Evolutionary conservation across 345 rosid species (phyloP).

Genomic region (Trapa incisa): DNA sequence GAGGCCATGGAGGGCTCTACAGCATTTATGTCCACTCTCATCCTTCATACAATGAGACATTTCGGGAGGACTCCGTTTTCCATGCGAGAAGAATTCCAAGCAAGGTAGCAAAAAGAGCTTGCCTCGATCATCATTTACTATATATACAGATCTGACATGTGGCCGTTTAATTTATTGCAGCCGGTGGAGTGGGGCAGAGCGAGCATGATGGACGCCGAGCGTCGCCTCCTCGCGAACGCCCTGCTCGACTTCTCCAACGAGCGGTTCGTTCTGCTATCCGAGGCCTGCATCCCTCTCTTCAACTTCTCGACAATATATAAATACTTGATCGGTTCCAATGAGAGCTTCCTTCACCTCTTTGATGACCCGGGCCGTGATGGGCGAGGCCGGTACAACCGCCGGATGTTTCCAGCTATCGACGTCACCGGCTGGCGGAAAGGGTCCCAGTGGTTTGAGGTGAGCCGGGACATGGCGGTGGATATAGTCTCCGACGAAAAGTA

Average conservation of each 20-base stretch:
- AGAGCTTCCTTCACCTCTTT: neutral
- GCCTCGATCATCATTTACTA: neutral
- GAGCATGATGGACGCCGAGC: conserved; percentile 9
- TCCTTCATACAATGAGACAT: conserved; percentile 31
- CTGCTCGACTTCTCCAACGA: conserved; percentile 3
- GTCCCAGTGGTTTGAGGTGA: conserved; percentile 8
- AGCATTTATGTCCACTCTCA: conserved; percentile 63
- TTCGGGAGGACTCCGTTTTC: conserved; percentile 35
- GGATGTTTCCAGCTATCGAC: neutral
- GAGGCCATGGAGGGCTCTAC: conserved; percentile 48
- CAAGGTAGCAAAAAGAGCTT: conserved; percentile 10
- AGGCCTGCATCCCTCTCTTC: conserved; percentile 8
- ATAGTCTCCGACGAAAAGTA: neutral
- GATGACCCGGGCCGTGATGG: conserved; percentile 5
- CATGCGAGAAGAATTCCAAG: conserved; percentile 60
- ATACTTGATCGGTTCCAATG: neutral
- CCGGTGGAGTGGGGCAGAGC: conserved; percentile 1
- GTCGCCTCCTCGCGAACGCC: conserved; percentile 4
- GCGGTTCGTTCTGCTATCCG: conserved; percentile 3
- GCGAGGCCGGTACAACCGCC: neutral
- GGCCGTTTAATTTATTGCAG: neutral
- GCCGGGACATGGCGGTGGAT: conserved; percentile 3
- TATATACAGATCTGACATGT: neutral
- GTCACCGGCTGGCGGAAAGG: conserved; percentile 8
- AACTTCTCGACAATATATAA: conserved; percentile 1